Base-by-base conservation (phyloP, 768 basidiomycete genomes). In the Calocera viscosa region DNA sequence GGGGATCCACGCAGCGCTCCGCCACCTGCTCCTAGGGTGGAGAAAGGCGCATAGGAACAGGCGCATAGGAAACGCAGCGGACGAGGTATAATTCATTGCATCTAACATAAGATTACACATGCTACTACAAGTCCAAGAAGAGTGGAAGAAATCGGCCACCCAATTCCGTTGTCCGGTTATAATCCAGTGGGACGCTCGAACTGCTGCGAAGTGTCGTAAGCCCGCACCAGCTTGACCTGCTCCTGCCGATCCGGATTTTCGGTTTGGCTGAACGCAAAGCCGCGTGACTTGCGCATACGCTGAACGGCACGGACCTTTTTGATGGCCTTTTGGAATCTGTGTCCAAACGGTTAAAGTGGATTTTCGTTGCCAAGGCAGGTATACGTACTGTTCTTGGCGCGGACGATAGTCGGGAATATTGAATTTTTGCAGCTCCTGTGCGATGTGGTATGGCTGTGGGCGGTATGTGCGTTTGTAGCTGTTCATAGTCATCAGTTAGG, bases 251-350 rank as follows among this genome's bases (percentile, higher is more conserved):
- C 84, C 30, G 82, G 81, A 70, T 88, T 89, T 77, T 97, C 94
- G 1, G 94, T 96, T 77, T 97, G 94, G 75, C 90, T 93, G 80
- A 99, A 99, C 2, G 96, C 96, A 75, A 98, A 99, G 1, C 96
- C 96, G 63, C 96, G 86, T 69, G 92, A 96, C 67, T 91, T 83
- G 16, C 96, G 88, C 90, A 98, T 92, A 35, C 96, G 86, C 74
- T 99, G 96, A 1, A 94, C 91, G 0, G 96, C 96, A n/a, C 96
- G 86, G 14, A 99, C 96, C 76, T 99, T 99, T 78, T 97, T 98
- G 82, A 99, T 99, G 17, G 96, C 96, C 75, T 97, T 96, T 77
- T 97, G 94, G 79, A 96, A 96, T 76, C 91, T 94, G 49, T 2
- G 49, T 2, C 32, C 34, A 24, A 22, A n/a, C 2, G 32, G 11